Base-by-base conservation (phyloP, 192 early-diverging fungal species). In the Coemansia aciculifera region DNA sequence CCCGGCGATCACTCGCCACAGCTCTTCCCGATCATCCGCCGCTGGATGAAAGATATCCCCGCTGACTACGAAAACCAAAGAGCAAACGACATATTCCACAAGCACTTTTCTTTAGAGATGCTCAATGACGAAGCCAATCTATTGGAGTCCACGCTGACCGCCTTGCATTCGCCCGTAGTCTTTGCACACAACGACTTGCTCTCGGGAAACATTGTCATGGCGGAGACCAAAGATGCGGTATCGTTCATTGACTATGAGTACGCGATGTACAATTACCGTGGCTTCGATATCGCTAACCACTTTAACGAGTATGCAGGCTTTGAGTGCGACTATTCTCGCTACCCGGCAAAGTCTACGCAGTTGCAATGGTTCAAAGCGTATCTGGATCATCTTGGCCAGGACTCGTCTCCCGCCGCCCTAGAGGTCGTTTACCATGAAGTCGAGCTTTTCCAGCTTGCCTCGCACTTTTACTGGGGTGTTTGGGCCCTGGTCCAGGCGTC, bases 191-290 rank as follows among this genome's bases (percentile, higher is more conserved):
- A 95, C 69, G 97, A 98, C 72, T 74, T 98, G 46, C 75, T 98
- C 17, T 91, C 91, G 13, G 95, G 89, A 24, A 98, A 98, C 81
- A 85, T 98, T 56, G 91, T 98, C 29, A 70, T 86, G 66, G 34
- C 62, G 5, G 67, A 63, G 52, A 61, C 73, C n/a, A 36, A 68
- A 38, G 83, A 90, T 59, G 75, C 84, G 31, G 89, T 89, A 7
- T 84, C 83, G 49, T 96, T 95, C 74, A 98, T 97, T 66, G 95
- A 98, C 77, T 95, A 96, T 70, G 96, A 98, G 65, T 98, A 98
- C 72, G 95, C 90, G 2, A 87, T 80, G 8, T 91, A 91, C 75
- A 89, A 87, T 29, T 92, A 88, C 74, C 87, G 94, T 43, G 95
- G 89, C 3, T 98, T 97, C 77, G 96, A 98, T 73, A 95, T 98